Percentiles rank a stretch among this genome's conserved stretches.
These are phyloP conservation scores for Rhizopus stolonifer DNA, from an alignment of 371 early-diverging fungal species.

Conservation along the genomic window DNA sequence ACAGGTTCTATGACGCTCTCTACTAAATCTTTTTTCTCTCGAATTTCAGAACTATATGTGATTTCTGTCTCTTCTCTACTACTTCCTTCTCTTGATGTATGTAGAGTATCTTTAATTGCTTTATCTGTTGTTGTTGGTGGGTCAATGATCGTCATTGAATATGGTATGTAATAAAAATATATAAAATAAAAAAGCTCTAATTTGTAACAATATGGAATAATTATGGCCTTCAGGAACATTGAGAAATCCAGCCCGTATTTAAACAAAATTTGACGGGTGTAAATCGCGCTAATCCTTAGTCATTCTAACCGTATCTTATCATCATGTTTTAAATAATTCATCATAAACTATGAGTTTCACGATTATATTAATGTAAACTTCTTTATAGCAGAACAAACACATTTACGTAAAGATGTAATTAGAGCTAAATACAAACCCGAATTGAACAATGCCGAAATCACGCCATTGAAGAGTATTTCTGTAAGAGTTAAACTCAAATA, in stretches of 20 bases:
- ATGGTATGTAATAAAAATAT: neutral
- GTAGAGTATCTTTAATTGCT: too few species aligned
- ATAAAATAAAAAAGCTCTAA: neutral
- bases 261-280: neutral
- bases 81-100: neutral
- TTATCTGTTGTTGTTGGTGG: conserved; percentile 8
- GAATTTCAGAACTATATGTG: neutral
- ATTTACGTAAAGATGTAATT: too few species aligned
- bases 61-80: neutral
- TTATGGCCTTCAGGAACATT: neutral
- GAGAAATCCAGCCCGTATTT: neutral
- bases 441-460: too few species aligned
- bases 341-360: too few species aligned
- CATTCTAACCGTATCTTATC: too few species aligned
- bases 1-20: too few species aligned
- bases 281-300: neutral
- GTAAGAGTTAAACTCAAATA: too few species aligned
- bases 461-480: too few species aligned
- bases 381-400: too few species aligned
- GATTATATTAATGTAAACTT: too few species aligned
- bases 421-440: too few species aligned
- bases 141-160: conserved; percentile 9
- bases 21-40: neutral
- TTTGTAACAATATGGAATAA: neutral
- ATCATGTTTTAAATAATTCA: too few species aligned